Base-by-base conservation (phyloP, 345 rosid species). In the Clausena lansium region DNA sequence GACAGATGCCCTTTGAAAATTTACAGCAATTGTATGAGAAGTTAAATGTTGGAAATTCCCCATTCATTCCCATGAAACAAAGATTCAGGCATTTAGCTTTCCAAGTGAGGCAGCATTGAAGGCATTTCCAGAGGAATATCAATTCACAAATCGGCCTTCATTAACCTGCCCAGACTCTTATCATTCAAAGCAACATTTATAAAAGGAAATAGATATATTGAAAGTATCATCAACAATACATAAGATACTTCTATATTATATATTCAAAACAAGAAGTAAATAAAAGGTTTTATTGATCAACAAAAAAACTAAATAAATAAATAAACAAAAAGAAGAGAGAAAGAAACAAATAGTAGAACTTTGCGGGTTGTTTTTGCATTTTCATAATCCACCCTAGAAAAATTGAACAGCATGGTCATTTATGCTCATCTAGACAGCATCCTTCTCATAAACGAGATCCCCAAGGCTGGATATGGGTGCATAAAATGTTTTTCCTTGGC, bases 381-480 rank as follows among this genome's bases (percentile, higher is more conserved):
- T 80, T 86, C 95, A 67, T 84, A 80, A 60, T 93, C 95, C 74
- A 80, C 83, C 77, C 91, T 88, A 76, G 99, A 93, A 73, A 33
- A 79, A 95, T 83, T 95, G 98, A 79, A 95, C 97, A 76, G 91
- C 82, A 76, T 92, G 97, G 61, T 93, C 97, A 77, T 95, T 93
- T 79, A 93, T 89, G 85, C 91, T 88, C 83, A 93, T 93, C 86
- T 93, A 95, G 83, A 95, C 95, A 33, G 99, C 99, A 89, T 95
- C 99, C 81, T 93, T 93, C 81, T 95, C 98, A 84, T 93, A 95
- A 61, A 93, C 73, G 73, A 95, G 92, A 78, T 95, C 99, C 70
- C 99, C 99, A 79, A 93, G 86, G 70, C 99, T 97, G 41, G 98
- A 92, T 98, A 95, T 93, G 35, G 99, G 99, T 68, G 96, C 99